Percentiles rank a stretch among this genome's conserved stretches.
Conservation (phyloP, 225 moss, liverwort and hornwort genomes). For the Ulota crispa region DNA sequence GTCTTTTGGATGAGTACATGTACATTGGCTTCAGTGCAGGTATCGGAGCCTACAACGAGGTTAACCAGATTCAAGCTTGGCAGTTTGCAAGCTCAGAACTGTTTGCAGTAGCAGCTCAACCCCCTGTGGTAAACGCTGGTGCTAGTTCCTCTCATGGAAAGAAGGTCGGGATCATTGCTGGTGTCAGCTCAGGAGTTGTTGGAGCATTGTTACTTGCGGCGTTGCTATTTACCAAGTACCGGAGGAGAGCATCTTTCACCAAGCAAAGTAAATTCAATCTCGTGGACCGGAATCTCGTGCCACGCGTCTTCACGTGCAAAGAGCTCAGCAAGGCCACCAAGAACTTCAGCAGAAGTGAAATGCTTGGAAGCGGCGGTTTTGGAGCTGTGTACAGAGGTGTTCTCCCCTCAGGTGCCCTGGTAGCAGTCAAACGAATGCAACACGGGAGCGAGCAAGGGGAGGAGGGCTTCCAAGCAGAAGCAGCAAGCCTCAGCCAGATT, state of each 20-base stretch:
- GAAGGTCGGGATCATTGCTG: background rate
- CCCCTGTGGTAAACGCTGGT: fast-evolving
- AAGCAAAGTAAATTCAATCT: background rate
- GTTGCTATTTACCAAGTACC: fast-evolving
- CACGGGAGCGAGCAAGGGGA: too few species aligned
- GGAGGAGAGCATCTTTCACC: background rate
- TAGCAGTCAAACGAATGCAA: too few species aligned
- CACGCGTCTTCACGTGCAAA: too few species aligned
- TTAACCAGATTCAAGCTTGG: slow-evolving; percentile 20
- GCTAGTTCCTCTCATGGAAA: background rate
- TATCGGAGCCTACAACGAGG: fast-evolving
- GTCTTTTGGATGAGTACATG: slow-evolving; percentile 19
- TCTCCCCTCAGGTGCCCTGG: too few species aligned
- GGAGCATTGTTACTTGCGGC: background rate
- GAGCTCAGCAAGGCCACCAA: too few species aligned
- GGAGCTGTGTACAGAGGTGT: too few species aligned
- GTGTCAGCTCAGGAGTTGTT: background rate
- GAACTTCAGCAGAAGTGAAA: too few species aligned
- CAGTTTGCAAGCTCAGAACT: slow-evolving; percentile 1
- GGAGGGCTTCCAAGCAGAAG: too few species aligned
- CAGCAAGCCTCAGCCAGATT: too few species aligned
- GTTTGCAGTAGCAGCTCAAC: background rate
- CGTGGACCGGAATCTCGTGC: slow-evolving; percentile 2
- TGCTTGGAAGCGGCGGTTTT: too few species aligned
- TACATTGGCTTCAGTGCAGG: slow-evolving; percentile 15